Conservation (phyloP, 352 stramenopile genomes). For the Hyaloperonospora brassicae region DNA sequence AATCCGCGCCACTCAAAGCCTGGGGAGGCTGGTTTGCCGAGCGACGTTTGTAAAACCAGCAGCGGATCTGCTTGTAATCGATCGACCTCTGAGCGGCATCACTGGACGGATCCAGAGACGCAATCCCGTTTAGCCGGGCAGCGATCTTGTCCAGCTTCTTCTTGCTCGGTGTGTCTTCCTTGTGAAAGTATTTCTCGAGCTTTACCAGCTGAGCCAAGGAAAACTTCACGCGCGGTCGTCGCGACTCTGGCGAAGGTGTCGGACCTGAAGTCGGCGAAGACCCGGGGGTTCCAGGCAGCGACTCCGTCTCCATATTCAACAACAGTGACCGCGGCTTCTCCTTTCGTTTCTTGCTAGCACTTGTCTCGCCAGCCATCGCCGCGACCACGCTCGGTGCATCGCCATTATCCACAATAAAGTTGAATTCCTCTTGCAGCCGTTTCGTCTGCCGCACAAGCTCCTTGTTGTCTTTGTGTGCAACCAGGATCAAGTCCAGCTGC, state of each 20-base stretch:
- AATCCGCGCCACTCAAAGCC: conserved; percentile 46
- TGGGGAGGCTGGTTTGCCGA: conserved; percentile 72
- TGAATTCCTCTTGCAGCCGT: conserved; percentile 73
- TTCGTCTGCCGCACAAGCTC: conserved; percentile 77
- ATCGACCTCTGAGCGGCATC: conserved; percentile 55
- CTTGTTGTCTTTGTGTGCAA: conserved; percentile 83
- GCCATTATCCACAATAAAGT: conserved; percentile 55
- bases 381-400: conserved; percentile 24
- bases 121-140: conserved; percentile 65
- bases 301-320: conserved; percentile 49
- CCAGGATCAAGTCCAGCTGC: conserved; percentile 67
- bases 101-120: conserved; percentile 37
- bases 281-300: conserved; percentile 42
- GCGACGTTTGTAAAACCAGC: conserved; percentile 84
- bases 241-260: conserved; percentile 57
- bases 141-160: conserved; percentile 72
- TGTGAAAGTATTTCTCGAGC: conserved; percentile 77
- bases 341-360: conserved; percentile 34
- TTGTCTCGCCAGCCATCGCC: conserved; percentile 20
- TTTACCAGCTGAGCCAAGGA: conserved; percentile 68
- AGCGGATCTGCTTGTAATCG: conserved; percentile 83
- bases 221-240: conserved; percentile 68
- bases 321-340: conserved; percentile 39
- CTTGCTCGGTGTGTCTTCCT: conserved; percentile 75
- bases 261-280: conserved; percentile 51